Conservation (phyloP, 805 yeast genomes). For the Wickerhamiella lipophila region DNA sequence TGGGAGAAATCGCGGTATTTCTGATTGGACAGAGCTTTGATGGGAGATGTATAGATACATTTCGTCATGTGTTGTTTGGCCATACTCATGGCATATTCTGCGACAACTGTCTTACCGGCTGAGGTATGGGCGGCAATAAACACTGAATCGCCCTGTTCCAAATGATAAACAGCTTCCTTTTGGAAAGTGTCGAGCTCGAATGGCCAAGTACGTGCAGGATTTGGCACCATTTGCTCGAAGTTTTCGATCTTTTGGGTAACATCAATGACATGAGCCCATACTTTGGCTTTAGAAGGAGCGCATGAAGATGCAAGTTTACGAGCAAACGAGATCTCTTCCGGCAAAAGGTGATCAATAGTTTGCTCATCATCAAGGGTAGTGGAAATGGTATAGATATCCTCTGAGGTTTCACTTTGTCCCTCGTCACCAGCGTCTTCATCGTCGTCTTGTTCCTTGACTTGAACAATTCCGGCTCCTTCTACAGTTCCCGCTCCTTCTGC, state of each 20-base stretch:
- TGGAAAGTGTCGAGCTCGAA: constrained; percentile 91
- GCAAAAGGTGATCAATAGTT: constrained; percentile 36
- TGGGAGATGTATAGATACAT: constrained; percentile 92
- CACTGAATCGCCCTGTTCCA: constrained; percentile 96
- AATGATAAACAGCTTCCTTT: constrained; percentile 89
- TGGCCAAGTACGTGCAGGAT: constrained; percentile 90
- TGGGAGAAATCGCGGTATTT: constrained; percentile 79
- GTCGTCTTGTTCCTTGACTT: constrained; percentile 13
- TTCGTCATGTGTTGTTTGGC: constrained; percentile 92
- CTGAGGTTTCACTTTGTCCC: constrained; percentile 12
- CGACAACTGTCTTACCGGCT: constrained; percentile 89
- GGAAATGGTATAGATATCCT: background rate
- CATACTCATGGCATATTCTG: constrained; percentile 97
- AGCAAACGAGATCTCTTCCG: constrained; percentile 39
- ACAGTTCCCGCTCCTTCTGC: constrained; percentile 11
- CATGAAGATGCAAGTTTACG: constrained; percentile 21
- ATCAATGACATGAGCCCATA: constrained; percentile 95
- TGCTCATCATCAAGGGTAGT: background rate
- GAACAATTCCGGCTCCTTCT: constrained; percentile 8
- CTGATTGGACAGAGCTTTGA: constrained; percentile 80
- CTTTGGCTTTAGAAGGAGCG: constrained; percentile 28
- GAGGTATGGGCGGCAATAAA: constrained; percentile 98
- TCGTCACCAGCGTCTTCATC: constrained; percentile 13
- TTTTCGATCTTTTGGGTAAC: constrained; percentile 70
- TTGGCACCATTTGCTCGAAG: constrained; percentile 78